Conservation (phyloP, 768 basidiomycete genomes). For the Termitomyces sp. region DNA sequence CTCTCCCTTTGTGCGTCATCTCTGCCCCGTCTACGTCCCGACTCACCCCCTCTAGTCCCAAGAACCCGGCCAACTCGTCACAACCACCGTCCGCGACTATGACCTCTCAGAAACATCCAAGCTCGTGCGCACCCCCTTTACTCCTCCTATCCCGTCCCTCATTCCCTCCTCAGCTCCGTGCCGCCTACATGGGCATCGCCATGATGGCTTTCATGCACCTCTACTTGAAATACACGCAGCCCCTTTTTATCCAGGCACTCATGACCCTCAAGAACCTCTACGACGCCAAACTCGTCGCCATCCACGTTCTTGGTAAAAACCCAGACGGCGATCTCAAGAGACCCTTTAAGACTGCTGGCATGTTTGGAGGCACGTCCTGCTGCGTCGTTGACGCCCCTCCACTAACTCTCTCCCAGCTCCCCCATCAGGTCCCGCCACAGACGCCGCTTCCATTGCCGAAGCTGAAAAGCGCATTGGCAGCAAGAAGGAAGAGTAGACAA, state of each 20-base stretch:
- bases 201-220: constrained; percentile 93
- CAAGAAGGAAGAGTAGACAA: constrained; percentile 69
- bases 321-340: constrained; percentile 86
- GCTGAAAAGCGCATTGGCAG: constrained; percentile 80
- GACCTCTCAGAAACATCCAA: constrained; percentile 88
- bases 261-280: constrained; percentile 93
- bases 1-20: constrained; percentile 63
- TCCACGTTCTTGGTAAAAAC: constrained; percentile 75
- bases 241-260: constrained; percentile 90
- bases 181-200: constrained; percentile 67
- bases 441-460: constrained; percentile 80
- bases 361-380: constrained; percentile 59
- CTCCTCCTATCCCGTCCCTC: neutral
- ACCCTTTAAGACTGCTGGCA: constrained; percentile 74
- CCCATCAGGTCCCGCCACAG: constrained; percentile 72
- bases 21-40: neutral
- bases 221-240: constrained; percentile 95
- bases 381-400: no score
- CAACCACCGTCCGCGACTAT: constrained; percentile 92
- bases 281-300: constrained; percentile 79
- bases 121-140: constrained; percentile 40
- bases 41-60: constrained; percentile 36
- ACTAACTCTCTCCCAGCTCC: constrained; percentile 20
- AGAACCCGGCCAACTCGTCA: constrained; percentile 69
- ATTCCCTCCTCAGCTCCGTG: constrained; percentile 42